Percentiles rank a stretch among this genome's conserved stretches.
These are phyloP conservation scores for Primulina eburnea DNA, from an alignment of 257 asterid species.

Conservation along the genomic window DNA sequence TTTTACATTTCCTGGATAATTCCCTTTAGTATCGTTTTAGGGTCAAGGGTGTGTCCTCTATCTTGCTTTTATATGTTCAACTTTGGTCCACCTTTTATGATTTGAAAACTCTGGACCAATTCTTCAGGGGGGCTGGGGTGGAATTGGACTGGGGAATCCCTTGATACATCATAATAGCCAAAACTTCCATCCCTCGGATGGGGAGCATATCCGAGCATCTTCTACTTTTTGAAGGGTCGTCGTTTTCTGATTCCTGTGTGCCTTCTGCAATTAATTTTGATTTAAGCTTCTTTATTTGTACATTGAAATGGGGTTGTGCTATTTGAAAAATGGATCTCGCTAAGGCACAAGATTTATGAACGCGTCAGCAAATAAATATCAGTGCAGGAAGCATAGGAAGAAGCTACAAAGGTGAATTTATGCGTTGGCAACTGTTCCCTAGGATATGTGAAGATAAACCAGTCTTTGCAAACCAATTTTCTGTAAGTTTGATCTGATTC, in stretches of 20 bases:
- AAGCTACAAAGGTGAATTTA: conserved; percentile 89
- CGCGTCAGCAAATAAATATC: conserved; percentile 30
- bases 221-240: not conserved
- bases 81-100: not conserved
- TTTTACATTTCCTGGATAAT: no score
- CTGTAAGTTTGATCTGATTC: conserved; percentile 58
- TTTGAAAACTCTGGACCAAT: not conserved
- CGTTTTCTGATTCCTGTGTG: not conserved
- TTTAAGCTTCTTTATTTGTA: conserved; percentile 7
- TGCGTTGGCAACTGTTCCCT: conserved; percentile 94
- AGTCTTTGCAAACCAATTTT: conserved; percentile 82
- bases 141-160: not conserved
- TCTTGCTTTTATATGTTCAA: not conserved
- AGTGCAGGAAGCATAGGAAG: conserved; percentile 99
- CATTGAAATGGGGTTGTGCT: not conserved
- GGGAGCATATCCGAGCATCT: not conserved
- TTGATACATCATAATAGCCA: not conserved
- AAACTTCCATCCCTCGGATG: not conserved
- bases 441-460: conserved; percentile 90
- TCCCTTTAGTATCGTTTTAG: not conserved
- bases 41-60: not conserved
- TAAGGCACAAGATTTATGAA: conserved; percentile 18
- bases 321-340: not conserved
- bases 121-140: not conserved
- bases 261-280: no score